Conservation (phyloP, 2,329 filamentous ascomycete genomes). For the Shiraia bambusicola region DNA sequence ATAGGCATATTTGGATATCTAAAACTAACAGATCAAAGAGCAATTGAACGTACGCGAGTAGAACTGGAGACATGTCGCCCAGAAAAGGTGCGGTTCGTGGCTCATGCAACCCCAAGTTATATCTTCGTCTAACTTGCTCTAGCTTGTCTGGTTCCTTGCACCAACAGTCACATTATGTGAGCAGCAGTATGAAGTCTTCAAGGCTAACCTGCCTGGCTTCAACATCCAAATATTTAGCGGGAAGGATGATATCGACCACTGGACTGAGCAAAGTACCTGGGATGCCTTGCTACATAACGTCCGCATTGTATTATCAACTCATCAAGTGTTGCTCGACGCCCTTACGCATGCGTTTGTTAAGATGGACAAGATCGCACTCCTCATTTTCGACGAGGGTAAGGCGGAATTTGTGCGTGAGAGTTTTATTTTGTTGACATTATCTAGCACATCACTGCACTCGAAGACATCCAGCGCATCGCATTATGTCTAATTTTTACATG, state of each 20-base stretch:
- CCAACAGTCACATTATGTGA: constrained; percentile 50
- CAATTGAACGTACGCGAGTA: constrained; percentile 47
- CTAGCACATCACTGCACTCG: constrained; percentile 72
- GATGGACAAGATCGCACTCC: constrained; percentile 63
- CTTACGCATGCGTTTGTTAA: constrained; percentile 72
- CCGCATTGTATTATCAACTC: constrained; percentile 75
- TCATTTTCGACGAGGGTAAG: constrained; percentile 79
- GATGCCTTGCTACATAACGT: constrained; percentile 63
- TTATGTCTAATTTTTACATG: constrained; percentile 75
- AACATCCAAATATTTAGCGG: constrained; percentile 67
- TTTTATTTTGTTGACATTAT: constrained; percentile 5
- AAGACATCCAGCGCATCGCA: constrained; percentile 64
- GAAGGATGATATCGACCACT: constrained; percentile 68
- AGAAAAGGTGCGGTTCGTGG: constrained; percentile 34
- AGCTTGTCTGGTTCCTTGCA: constrained; percentile 51
- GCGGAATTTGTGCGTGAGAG: not conserved
- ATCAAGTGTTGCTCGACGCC: constrained; percentile 73
- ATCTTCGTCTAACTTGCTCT: constrained; percentile 5
- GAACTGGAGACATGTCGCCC: constrained; percentile 45
- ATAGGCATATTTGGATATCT: not conserved
- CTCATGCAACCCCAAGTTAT: constrained; percentile 1
- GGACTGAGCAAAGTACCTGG: constrained; percentile 70
- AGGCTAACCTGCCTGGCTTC: constrained; percentile 47
- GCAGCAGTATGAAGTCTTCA: constrained; percentile 46
- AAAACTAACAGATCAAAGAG: constrained; percentile 30